Percentiles rank a stretch among this genome's conserved stretches.
Evolutionary conservation across 2,329 filamentous ascomycete genomes (phyloP).

Genomic region (Aspergillus tamarii): DNA sequence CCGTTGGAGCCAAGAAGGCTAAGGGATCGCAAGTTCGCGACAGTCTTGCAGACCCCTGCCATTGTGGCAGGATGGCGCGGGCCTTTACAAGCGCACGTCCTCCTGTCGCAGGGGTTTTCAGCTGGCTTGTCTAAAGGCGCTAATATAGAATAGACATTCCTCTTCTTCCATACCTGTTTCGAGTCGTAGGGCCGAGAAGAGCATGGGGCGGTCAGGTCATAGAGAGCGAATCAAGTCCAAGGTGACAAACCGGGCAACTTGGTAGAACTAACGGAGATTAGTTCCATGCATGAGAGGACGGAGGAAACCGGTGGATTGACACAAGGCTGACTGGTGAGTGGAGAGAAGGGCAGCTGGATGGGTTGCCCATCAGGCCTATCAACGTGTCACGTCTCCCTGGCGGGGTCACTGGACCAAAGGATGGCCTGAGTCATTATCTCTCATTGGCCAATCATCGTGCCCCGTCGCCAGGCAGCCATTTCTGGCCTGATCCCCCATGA

Average conservation of each 20-base stretch:
- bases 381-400: background rate
- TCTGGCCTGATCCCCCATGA: background rate
- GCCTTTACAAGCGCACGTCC: background rate
- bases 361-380: background rate
- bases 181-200: conserved; percentile 7
- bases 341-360: conserved; percentile 4
- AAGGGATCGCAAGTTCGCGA: background rate
- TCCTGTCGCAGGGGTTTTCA: conserved; percentile 9
- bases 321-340: conserved; percentile 6
- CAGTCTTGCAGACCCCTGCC: background rate
- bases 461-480: conserved; percentile 14
- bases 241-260: background rate
- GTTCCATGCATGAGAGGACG: conserved; percentile 5
- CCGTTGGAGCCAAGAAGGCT: background rate
- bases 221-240: conserved; percentile 4
- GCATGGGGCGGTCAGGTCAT: background rate
- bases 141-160: background rate
- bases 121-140: background rate
- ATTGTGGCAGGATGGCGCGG: background rate
- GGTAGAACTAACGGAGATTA: background rate
- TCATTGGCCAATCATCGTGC: conserved; percentile 14
- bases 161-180: background rate
- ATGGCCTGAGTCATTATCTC: conserved; percentile 13
- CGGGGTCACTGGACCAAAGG: conserved; percentile 9
- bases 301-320: conserved; percentile 1